Base-by-base conservation (phyloP, 139 green algal genomes). In the Spirogloea muscicola region DNA sequence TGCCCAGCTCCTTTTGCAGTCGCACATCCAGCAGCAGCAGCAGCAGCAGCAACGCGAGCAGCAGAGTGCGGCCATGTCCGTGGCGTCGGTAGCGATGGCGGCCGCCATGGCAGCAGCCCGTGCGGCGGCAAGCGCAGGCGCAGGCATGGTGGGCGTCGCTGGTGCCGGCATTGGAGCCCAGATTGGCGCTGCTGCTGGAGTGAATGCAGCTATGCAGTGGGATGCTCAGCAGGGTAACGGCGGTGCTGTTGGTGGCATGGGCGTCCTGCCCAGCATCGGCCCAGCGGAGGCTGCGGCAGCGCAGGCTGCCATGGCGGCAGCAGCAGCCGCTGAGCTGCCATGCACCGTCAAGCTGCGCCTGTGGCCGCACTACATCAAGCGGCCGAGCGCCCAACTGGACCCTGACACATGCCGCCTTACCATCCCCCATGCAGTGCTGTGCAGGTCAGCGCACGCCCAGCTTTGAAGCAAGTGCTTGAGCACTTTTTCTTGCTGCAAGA, bases 361-460 rank as follows among this genome's bases (percentile, higher is more conserved):
- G n/a, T 94, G 89, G 89, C 69, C 40, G 3, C 89, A 86, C 74
- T 64, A 90, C 66, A 51, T 74, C 25, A n/a, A 38, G 3, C 34
- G 40, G 31, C 72, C 84, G 5, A 64, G 21, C 21, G 46, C 38
- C 46, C 49, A 36, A 10, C 68, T 82, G 25, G 38, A 65, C 27
- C 44, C 62, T 2, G 57, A 86, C 34, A 80, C 84, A 13, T 46
- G 38, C 31, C 58, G 43, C 41, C 62, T 93, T 27, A 80, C 82
- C 29, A 88, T 94, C 34, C 57, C 65, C 1, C 87, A 94, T 39
- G 85, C 88, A 0, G 91, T 95, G 67, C 85, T 95, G 31, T 95
- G 90, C 85, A 68, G 65, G 65, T 74, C 6, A 16, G 60, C 9
- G 13, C 29, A n/a, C n/a, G n/a, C n/a, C n/a, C n/a, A n/a, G n/a